Evolutionary conservation across 768 basidiomycete species (phyloP).

Genomic region (Mycena capillaripes): DNA sequence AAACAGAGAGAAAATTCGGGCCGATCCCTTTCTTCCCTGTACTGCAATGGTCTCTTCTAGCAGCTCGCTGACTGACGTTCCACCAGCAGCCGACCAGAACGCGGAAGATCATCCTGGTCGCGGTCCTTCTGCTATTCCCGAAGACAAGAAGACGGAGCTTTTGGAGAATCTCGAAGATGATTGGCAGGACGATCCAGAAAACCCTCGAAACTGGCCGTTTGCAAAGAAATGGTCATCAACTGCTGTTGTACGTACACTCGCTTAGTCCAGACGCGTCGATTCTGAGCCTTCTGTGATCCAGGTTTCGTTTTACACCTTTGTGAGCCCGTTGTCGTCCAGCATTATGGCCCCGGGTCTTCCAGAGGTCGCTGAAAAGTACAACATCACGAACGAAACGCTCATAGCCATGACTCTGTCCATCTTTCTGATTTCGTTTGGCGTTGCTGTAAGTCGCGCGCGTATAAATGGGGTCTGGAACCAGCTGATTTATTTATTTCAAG

Average conservation of each 20-base stretch:
- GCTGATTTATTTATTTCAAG: neutral
- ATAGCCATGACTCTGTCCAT: slow-evolving; percentile 72
- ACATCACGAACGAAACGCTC: slow-evolving; percentile 65
- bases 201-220: slow-evolving; percentile 55
- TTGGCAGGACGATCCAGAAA: slow-evolving; percentile 43
- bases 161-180: slow-evolving; percentile 39
- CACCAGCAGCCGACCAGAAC: neutral
- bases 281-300: slow-evolving; percentile 14
- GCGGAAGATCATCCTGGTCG: slow-evolving; percentile 20
- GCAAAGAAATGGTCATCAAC: slow-evolving; percentile 60
- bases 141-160: slow-evolving; percentile 41
- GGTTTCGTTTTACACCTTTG: slow-evolving; percentile 58
- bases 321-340: slow-evolving; percentile 51
- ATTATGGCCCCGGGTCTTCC: slow-evolving; percentile 79
- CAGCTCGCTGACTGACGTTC: slow-evolving; percentile 30
- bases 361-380: slow-evolving; percentile 64
- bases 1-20: neutral
- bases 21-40: neutral
- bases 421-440: slow-evolving; percentile 74
- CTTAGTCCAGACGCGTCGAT: neutral
- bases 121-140: slow-evolving; percentile 41
- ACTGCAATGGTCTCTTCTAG: slow-evolving; percentile 32
- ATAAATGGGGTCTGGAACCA: slow-evolving; percentile 6
- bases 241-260: slow-evolving; percentile 46
- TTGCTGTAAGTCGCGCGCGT: slow-evolving; percentile 71